Evolutionary conservation across 129 eudicot species (phyloP), one percentile per base, ranked within the genome.

Genomic region (Flaveria bidentis): DNA sequence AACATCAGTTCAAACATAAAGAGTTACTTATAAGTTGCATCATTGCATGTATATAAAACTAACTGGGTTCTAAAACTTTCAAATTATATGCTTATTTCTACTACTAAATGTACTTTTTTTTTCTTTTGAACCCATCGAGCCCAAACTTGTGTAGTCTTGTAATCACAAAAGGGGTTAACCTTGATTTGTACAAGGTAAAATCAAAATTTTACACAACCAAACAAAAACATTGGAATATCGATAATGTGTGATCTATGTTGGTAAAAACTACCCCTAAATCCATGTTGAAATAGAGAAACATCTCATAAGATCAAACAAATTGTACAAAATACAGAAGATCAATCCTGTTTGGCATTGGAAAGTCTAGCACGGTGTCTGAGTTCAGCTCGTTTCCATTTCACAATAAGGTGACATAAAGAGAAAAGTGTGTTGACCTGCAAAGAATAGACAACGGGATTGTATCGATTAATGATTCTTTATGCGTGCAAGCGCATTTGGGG

Each of bases 301-400:
- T 61, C 41, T 69, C 66, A 15, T 50, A 62, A 70, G 52, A 58
- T 18, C 64, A 17, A 53, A 68, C 53, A 69, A 18, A 47, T 58
- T 76, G 81, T 53, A 75, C 77, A 63, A 6, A 44, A 75, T 51
- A 51, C 20, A 9, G 39, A 25, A 42, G 9, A 63, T 85, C 72
- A 93, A 28, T 88, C 96, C 72, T 84, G 80, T 80, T 94, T 94
- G 50, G 75, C 80, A 17, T 63, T 87, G n/a, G 96, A 71, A 81
- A 80, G 81, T 81, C 87, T 89, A 73, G 98, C 96, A 13, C 96
- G 97, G 79, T 94, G 97, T 74, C 86, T 88, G 72, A 94, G 97
- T 82, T 94, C 97, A 41, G 97, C 97, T 74, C 78, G 84, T 86
- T 94, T 94, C 98, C 98, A 94, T 72, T 76, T 85, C 68, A 94